Evolutionary conservation across 257 asterid genomes (phyloP).

Genomic region (Jacaranda copaia): DNA sequence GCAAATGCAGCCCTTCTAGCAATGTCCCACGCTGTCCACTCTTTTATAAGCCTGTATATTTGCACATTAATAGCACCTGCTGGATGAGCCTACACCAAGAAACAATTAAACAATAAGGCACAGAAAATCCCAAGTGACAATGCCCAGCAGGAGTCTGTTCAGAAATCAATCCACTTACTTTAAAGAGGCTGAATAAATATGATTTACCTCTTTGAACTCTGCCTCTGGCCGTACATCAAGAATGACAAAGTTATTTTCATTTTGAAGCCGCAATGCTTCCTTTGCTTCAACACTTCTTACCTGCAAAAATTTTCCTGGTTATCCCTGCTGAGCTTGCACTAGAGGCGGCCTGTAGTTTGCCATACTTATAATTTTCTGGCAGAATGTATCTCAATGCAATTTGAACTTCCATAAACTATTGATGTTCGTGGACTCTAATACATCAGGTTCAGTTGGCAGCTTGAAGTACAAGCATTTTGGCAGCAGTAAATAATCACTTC

Average conservation of each 20-base stretch:
- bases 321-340: neutral
- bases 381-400: too few species aligned
- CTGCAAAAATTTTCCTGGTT: conserved; percentile 48
- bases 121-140: too few species aligned
- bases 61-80: conserved; percentile 93
- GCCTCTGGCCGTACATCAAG: conserved; percentile 97
- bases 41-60: conserved; percentile 94
- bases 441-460: neutral
- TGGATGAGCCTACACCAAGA: conserved; percentile 74
- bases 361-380: neutral
- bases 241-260: conserved; percentile 80
- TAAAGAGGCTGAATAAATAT: neutral
- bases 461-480: too few species aligned
- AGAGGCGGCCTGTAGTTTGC: too few species aligned
- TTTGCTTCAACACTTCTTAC: conserved; percentile 91
- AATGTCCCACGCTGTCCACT: conserved; percentile 99
- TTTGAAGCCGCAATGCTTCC: conserved; percentile 84
- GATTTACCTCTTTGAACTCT: conserved; percentile 82
- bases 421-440: neutral
- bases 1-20: conserved; percentile 96
- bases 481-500: too few species aligned
- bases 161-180: neutral
- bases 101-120: neutral
- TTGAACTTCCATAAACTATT: neutral
- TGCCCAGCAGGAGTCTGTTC: too few species aligned